Percentiles rank a stretch among this genome's conserved stretches.
These are phyloP conservation scores for Pichia eremophila DNA, from an alignment of 805 yeast species.

Conservation along the genomic window DNA sequence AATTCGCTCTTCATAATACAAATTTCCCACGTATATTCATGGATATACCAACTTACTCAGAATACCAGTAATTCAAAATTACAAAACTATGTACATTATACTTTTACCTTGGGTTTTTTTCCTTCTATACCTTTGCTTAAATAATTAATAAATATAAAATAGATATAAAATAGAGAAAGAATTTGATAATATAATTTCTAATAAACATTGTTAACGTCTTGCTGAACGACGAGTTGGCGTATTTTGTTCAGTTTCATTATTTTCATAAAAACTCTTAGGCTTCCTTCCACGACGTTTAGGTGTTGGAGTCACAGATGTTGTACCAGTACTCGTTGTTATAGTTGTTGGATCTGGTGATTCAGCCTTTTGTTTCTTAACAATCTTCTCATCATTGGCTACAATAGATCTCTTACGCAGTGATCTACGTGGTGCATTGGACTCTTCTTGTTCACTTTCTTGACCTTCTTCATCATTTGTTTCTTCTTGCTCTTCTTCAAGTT, in stretches of 20 bases:
- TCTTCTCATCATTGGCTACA: not conserved
- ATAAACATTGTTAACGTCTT: not conserved
- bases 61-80: slow-evolving; percentile 1
- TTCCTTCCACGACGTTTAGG: slow-evolving; percentile 9
- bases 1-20: slow-evolving; percentile 48
- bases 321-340: not conserved
- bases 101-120: too few species aligned
- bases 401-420: not conserved
- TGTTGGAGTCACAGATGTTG: not conserved
- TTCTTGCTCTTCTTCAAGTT: not conserved
- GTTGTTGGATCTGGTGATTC: not conserved
- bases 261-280: not conserved
- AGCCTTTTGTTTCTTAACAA: not conserved
- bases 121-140: too few species aligned
- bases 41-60: slow-evolving; percentile 51
- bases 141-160: too few species aligned
- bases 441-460: slow-evolving; percentile 24
- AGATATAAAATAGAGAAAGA: too few species aligned
- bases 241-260: not conserved
- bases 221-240: not conserved
- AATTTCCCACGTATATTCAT: slow-evolving; percentile 70
- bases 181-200: too few species aligned
- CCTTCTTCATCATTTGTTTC: slow-evolving; percentile 12
- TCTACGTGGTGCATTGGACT: not conserved
- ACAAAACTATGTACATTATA: not conserved